Conservation (phyloP, 2,329 filamentous ascomycete genomes). For the Neopestalotiopsis rosae region DNA sequence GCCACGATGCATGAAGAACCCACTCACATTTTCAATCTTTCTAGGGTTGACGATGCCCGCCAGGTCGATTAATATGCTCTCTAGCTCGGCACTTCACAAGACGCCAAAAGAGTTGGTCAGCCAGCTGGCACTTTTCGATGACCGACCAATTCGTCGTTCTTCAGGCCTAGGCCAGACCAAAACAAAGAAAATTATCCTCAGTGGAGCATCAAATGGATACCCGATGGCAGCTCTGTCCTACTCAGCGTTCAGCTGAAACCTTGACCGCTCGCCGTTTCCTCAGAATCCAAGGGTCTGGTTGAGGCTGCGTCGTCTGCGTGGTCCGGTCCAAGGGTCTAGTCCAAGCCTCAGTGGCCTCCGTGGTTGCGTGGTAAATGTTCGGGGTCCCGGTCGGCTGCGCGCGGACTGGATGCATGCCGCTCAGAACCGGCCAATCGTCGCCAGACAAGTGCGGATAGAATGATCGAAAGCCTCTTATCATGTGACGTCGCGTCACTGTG, state of each 20-base stretch:
- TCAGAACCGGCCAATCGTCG: background rate
- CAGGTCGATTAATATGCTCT: background rate
- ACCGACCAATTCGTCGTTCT: background rate
- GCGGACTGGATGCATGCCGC: background rate
- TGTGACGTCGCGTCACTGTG: background rate
- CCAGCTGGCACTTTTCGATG: background rate
- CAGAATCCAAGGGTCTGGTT: background rate
- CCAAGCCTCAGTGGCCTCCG: background rate
- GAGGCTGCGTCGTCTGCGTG: background rate
- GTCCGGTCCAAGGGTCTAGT: background rate
- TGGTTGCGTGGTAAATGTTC: background rate
- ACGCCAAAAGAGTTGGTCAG: background rate
- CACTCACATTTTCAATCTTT: background rate
- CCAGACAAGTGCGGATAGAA: background rate
- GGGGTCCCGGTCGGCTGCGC: background rate
- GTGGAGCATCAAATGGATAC: background rate
- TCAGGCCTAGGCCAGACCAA: background rate
- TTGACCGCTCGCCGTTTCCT: background rate
- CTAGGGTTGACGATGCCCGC: background rate
- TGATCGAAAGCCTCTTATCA: background rate
- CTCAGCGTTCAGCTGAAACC: background rate
- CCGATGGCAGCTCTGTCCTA: background rate
- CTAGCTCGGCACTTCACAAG: background rate
- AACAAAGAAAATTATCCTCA: background rate
- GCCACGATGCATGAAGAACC: background rate